Evolutionary conservation across 495 filamentous ascomycete genomes (phyloP), one percentile per base, ranked within the genome.

Genomic region (Eremomyces bilateralis): DNA sequence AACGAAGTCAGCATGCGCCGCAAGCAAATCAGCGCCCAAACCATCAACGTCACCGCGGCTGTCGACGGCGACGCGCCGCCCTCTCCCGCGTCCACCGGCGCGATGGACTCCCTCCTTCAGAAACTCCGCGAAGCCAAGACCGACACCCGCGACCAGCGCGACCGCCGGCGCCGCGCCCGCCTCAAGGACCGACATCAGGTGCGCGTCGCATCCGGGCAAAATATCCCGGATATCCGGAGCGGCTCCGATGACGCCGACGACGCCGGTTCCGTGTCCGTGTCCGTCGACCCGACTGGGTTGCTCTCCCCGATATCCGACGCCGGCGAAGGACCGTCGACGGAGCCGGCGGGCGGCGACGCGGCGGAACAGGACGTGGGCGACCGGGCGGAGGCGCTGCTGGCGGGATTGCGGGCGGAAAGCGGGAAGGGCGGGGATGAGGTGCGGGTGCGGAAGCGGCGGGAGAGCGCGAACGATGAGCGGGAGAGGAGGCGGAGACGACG

Each of bases 71-170:
- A 41, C n/a, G 29, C 27, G n/a, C 56, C 55, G 2, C 69, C 71
- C 1, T 58, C 64, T 15, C 76, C 79, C 6, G 77, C 85, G n/a
- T 67, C 64, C 21, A 76, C 80, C 29, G 90, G 88, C 29, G 90
- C 85, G 22, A 95, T 97, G 82, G 88, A 97, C 58, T 76, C 73
- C 11, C 62, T 97, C n/a, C 67, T 97, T 24, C 79, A 93, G 68
- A 95, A 94, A 56, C 60, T 97, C 34, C 78, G 88, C 34, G 82
- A 83, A 24, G 88, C 88, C 2, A 84, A 81, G 21, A 90, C 88
- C 18, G 79, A 92, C 56, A 67, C 81, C 4, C 61, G 77, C 38
- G 81, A 91, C 52, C 73, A 84, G 48, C 64, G 88, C 42, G 88
- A 94, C 50, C 66, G 81, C 39, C 73, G 88, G 39, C 73, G 85